Evolutionary conservation across 2,329 filamentous ascomycete genomes (phyloP).

Genomic region (Sporothrix brunneoviolacea): DNA sequence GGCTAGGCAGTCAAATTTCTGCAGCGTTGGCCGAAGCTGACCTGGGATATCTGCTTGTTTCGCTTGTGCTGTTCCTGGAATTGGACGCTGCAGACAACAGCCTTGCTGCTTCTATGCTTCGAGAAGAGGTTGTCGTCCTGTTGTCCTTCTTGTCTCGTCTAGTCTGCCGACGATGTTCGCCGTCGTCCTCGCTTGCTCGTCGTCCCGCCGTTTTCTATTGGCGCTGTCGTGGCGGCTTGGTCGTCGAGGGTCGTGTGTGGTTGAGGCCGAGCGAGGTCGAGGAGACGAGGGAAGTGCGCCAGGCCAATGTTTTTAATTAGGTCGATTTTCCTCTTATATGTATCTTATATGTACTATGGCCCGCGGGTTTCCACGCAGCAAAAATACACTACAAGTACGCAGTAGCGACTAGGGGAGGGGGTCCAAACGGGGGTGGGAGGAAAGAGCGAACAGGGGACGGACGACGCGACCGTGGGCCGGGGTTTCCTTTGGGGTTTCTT

Average conservation of each 20-base stretch:
- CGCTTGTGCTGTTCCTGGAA: too few relatives aligned
- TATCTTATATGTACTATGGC: background rate
- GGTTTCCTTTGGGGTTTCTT: conserved; percentile 20
- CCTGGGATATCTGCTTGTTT: too few relatives aligned
- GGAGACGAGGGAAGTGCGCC: conserved; percentile 23
- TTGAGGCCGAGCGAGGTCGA: background rate
- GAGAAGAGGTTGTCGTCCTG: too few relatives aligned
- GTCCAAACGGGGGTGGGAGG: conserved; percentile 11
- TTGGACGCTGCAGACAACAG: too few relatives aligned
- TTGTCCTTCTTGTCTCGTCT: too few relatives aligned
- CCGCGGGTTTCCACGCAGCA: background rate
- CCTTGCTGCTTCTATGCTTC: too few relatives aligned
- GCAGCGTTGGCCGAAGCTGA: too few relatives aligned
- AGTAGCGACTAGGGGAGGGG: conserved; percentile 21
- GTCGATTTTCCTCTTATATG: conserved; percentile 21
- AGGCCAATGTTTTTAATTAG: conserved; percentile 35
- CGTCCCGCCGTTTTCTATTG: too few relatives aligned
- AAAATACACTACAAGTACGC: background rate
- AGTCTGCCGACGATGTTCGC: too few relatives aligned
- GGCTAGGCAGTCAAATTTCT: too few relatives aligned
- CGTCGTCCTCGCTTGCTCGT: too few relatives aligned
- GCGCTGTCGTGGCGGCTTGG: background rate
- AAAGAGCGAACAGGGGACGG: conserved; percentile 4
- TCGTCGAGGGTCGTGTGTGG: background rate
- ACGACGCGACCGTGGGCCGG: conserved; percentile 28